Evolutionary conservation across 2,329 filamentous ascomycete genomes (phyloP).

Genomic region (Neurospora sp.): DNA sequence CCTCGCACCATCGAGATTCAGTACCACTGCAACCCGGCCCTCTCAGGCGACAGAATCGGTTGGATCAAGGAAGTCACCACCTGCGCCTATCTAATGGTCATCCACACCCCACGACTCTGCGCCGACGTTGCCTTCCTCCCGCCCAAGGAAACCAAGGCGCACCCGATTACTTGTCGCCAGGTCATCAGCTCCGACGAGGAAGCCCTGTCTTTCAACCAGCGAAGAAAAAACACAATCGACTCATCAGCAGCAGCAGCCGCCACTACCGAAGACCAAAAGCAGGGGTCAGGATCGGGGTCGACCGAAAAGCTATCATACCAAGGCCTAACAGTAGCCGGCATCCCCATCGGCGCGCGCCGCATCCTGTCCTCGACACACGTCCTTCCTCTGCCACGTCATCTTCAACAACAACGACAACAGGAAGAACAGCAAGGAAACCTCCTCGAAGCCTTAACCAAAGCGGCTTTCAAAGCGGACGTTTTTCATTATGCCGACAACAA

Average conservation of each 20-base stretch:
- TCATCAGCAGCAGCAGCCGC: slow-evolving; percentile 16
- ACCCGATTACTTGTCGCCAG: slow-evolving; percentile 66
- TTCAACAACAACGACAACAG: not conserved
- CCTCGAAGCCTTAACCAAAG: slow-evolving; percentile 25
- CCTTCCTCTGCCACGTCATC: not conserved
- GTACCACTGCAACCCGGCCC: slow-evolving; percentile 67
- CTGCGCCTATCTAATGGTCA: slow-evolving; percentile 86
- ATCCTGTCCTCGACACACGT: not conserved
- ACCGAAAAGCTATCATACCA: not conserved
- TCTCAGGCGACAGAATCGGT: slow-evolving; percentile 65
- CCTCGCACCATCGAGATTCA: slow-evolving; percentile 79
- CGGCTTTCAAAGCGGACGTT: slow-evolving; percentile 19
- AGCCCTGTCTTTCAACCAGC: slow-evolving; percentile 28
- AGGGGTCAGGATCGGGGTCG: not conserved
- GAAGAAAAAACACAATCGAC: slow-evolving; percentile 26
- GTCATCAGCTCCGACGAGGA: slow-evolving; percentile 49
- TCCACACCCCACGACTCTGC: slow-evolving; percentile 82
- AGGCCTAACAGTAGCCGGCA: slow-evolving; percentile 13
- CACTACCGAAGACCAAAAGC: slow-evolving; percentile 13
- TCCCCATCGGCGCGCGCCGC: slow-evolving; percentile 35
- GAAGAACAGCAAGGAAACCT: not conserved
- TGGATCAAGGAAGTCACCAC: slow-evolving; percentile 92
- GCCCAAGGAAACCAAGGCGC: slow-evolving; percentile 65
- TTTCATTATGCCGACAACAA: slow-evolving; percentile 30
- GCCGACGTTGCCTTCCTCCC: slow-evolving; percentile 79